Base-by-base conservation (phyloP, 176 grass and related monocot genomes). In the Oryza nivara region DNA sequence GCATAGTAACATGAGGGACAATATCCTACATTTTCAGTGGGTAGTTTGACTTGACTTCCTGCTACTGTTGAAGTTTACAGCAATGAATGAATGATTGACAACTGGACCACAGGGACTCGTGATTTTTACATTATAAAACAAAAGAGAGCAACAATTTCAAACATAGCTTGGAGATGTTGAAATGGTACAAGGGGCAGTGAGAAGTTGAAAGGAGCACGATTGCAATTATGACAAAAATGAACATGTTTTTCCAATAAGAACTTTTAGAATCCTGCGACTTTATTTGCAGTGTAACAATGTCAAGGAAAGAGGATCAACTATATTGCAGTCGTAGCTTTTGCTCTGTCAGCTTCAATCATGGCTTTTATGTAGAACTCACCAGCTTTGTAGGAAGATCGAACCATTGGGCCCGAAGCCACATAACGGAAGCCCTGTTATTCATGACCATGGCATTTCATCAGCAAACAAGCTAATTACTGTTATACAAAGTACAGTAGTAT, bases 291-390 rank as follows among this genome's bases (percentile, higher is more conserved):
- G 41, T 69, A 75, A 13, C 40, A 38, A 75, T 70, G 81, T 75
- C 48, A 87, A 63, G 9, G 75, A 41, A 10, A 69, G 65, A 73
- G 34, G 38, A n/a, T 44, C 41, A 70, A 11, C 77, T 87, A 90
- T 48, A 17, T 48, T 44, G 65, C 80, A 65, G 79, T 67, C 9
- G 73, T 44, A 61, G 72, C 9, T 88, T 86, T 91, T 65, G 35
- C 86, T 54, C 91, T 82, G 28, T 97, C 95, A 22, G 91, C 88
- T 87, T 97, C 95, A 6, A 95, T 97, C 95, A 97, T 95, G 30
- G 95, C 88, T 16, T 95, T 97, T 82, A 97, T 97, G 68, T 97
- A 97, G 79, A 95, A 97, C 66, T 97, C 92, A 35, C 95, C 95
- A 5, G 92, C 92, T 83, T 97, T 97, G 83, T 97, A 97, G 1